Evolutionary conservation across 495 filamentous ascomycete species (phyloP).

Genomic region (Filosporella fistucella): DNA sequence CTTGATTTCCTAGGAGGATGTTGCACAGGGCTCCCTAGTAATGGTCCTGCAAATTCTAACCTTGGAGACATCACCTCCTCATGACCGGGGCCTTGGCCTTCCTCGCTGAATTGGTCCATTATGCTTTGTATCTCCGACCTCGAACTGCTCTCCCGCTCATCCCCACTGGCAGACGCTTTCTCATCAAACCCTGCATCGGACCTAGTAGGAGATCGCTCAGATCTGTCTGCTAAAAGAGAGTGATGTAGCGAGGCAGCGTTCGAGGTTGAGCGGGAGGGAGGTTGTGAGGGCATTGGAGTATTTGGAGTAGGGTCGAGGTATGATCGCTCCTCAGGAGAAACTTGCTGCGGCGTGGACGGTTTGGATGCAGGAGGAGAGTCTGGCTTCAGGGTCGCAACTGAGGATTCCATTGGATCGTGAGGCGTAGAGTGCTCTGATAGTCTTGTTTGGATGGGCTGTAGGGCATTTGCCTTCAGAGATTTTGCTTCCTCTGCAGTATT

Average conservation of each 20-base stretch:
- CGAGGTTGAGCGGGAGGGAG: slow-evolving; percentile 43
- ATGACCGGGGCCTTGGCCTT: slow-evolving; percentile 57
- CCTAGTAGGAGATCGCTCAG: slow-evolving; percentile 50
- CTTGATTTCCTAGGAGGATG: slow-evolving; percentile 84
- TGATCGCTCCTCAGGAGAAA: slow-evolving; percentile 26
- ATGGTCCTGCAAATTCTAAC: slow-evolving; percentile 65
- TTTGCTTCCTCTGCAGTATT: too few relatives aligned
- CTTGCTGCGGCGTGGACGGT: neutral
- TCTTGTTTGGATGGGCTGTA: too few relatives aligned
- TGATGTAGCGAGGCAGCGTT: slow-evolving; percentile 30
- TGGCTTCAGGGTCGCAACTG: slow-evolving; percentile 42
- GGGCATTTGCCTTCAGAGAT: too few relatives aligned
- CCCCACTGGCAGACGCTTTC: slow-evolving; percentile 44
- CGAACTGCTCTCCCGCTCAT: slow-evolving; percentile 61
- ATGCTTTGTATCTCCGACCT: slow-evolving; percentile 91
- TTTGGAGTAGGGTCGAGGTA: slow-evolving; percentile 64
- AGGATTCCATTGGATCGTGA: slow-evolving; percentile 45
- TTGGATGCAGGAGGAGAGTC: neutral
- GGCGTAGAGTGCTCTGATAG: too few relatives aligned
- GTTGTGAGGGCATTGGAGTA: slow-evolving; percentile 44
- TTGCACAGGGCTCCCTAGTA: slow-evolving; percentile 55
- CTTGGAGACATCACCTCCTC: slow-evolving; percentile 81
- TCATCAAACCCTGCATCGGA: slow-evolving; percentile 52
- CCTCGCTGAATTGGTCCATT: slow-evolving; percentile 80
- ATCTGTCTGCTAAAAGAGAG: slow-evolving; percentile 29